phyloP scores from a whole-genome alignment of 108 stramenopile genomes.

The Mayamaea pseudoterrestris region DNA sequence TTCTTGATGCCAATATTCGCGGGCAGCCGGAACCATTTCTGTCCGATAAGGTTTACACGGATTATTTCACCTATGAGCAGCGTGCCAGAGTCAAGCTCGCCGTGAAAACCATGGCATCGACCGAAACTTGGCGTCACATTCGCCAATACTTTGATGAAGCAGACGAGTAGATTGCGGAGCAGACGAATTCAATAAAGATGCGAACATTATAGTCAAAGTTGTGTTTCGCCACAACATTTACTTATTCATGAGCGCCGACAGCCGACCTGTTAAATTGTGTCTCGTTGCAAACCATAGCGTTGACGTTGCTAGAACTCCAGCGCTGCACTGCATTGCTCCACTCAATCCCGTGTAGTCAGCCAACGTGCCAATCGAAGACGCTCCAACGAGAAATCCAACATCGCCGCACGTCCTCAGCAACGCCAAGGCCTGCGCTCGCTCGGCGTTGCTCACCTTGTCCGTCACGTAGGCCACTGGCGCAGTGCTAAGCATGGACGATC shows the following conservation, averaged over 20 bases:
- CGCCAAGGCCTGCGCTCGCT: slow-evolving; percentile 76
- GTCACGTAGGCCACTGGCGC: slow-evolving; percentile 65
- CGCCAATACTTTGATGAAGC: too few species aligned
- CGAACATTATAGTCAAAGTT: too few species aligned
- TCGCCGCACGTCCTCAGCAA: slow-evolving; percentile 70
- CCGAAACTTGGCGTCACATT: too few species aligned
- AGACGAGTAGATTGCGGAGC: too few species aligned
- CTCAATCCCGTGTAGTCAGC: slow-evolving; percentile 51
- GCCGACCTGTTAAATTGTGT: too few species aligned
- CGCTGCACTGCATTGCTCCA: slow-evolving; percentile 70
- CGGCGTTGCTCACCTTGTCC: slow-evolving; percentile 39
- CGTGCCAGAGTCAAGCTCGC: too few species aligned
- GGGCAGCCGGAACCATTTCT: not conserved
- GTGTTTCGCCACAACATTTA: too few species aligned
- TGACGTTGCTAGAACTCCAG: slow-evolving; percentile 46
- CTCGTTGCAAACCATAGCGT: slow-evolving; percentile 56
- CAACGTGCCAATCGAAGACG: slow-evolving; percentile 47
- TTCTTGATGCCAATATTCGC: slow-evolving; percentile 1
- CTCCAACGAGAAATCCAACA: slow-evolving; percentile 75
- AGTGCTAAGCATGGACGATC: slow-evolving; percentile 58
- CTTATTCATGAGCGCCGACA: too few species aligned
- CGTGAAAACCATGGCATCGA: too few species aligned
- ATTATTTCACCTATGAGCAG: not conserved
- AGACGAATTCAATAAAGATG: too few species aligned
- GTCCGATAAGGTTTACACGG: not conserved